Percentiles rank a stretch among this genome's conserved stretches.
These are phyloP conservation scores for Rubia balearica DNA, from an alignment of 305 asterid genomes.

Conservation along the genomic window DNA sequence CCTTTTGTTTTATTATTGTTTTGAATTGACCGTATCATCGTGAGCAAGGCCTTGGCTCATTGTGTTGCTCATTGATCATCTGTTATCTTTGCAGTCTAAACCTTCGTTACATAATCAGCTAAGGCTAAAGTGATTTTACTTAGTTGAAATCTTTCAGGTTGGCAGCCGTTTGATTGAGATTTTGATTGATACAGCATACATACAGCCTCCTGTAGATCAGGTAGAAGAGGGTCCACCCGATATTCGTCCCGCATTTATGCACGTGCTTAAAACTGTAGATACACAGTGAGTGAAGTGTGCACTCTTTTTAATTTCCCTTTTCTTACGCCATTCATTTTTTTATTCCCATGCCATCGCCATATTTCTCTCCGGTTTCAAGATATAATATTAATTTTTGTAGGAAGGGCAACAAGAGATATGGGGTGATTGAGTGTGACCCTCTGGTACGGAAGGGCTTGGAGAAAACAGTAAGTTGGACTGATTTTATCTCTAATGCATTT, in stretches of 20 bases:
- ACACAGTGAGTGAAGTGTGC: slow-evolving; percentile 51
- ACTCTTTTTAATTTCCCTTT: slow-evolving; percentile 1
- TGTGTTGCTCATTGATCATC: slow-evolving; percentile 1
- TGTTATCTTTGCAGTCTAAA: not conserved
- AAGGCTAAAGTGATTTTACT: slow-evolving; percentile 5
- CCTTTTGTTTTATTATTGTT: not conserved
- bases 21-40: not conserved
- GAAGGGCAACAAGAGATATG: slow-evolving; percentile 69
- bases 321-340: not conserved
- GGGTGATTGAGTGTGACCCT: slow-evolving; percentile 95
- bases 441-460: slow-evolving; percentile 90
- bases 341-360: not conserved
- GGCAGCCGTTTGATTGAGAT: slow-evolving; percentile 87
- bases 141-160: slow-evolving; percentile 42
- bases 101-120: not conserved
- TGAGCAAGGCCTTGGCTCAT: not conserved
- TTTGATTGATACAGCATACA: slow-evolving; percentile 74
- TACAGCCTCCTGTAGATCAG: slow-evolving; percentile 79
- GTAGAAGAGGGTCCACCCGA: slow-evolving; percentile 72
- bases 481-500: slow-evolving; percentile 12
- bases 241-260: slow-evolving; percentile 90
- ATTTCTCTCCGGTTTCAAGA: not conserved
- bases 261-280: slow-evolving; percentile 63
- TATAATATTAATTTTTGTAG: slow-evolving; percentile 29
- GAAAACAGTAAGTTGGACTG: slow-evolving; percentile 58